phyloP scores from a whole-genome alignment of 2,329 filamentous ascomycete species.

The Mycosphaerelloides madeirae region DNA sequence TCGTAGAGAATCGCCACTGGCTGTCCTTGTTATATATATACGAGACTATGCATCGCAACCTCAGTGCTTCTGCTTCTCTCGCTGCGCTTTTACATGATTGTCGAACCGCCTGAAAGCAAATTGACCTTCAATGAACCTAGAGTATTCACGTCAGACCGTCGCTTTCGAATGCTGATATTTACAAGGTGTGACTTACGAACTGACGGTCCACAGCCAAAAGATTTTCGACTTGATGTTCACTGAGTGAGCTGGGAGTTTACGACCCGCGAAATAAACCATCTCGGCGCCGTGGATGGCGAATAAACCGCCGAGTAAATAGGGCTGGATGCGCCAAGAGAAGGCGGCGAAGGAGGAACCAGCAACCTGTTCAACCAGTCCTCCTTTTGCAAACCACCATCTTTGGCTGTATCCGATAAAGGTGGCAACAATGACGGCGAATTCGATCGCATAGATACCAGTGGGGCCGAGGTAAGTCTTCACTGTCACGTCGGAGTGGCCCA shows the following conservation, averaged over 20 bases:
- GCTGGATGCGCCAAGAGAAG: conserved; percentile 57
- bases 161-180: too few species aligned
- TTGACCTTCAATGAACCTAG: conserved; percentile 48
- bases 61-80: conserved; percentile 38
- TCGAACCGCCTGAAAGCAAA: conserved; percentile 47
- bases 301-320: conserved; percentile 55
- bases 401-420: conserved; percentile 51
- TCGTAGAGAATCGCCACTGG: too few species aligned
- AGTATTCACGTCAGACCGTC: conserved; percentile 6
- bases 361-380: conserved; percentile 35
- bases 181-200: conserved; percentile 28
- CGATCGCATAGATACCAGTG: conserved; percentile 47
- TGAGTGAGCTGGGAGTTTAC: conserved; percentile 48
- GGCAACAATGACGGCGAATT: conserved; percentile 53
- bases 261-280: conserved; percentile 44
- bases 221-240: conserved; percentile 44
- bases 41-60: too few species aligned
- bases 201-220: conserved; percentile 52
- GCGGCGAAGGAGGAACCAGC: conserved; percentile 54
- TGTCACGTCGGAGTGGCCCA: conserved; percentile 57
- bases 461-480: conserved; percentile 52
- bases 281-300: conserved; percentile 63
- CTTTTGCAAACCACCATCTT: conserved; percentile 51
- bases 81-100: conserved; percentile 39
- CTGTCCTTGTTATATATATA: too few species aligned